phyloP scores from a whole-genome alignment of 306 rosid species.

The Elaeagnus macrophylla region DNA sequence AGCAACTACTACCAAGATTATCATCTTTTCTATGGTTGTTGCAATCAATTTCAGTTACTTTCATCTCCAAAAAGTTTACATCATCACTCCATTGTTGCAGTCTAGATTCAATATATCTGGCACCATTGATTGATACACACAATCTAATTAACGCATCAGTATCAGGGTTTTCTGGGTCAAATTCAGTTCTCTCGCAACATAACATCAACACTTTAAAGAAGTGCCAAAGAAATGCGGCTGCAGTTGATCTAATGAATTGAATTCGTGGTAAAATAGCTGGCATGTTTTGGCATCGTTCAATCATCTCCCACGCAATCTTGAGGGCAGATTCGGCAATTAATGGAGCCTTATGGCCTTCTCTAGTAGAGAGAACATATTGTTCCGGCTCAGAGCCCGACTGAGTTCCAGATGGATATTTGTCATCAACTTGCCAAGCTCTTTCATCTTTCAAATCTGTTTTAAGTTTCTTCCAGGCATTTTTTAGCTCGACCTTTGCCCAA shows the following conservation, averaged over 20 bases:
- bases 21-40: slow-evolving; percentile 20
- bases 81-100: slow-evolving; percentile 63
- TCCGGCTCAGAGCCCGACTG: slow-evolving; percentile 17
- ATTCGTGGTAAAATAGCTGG: slow-evolving; percentile 36
- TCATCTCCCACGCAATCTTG: slow-evolving; percentile 53
- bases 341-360: slow-evolving; percentile 54
- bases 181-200: slow-evolving; percentile 38
- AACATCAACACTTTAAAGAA: slow-evolving; percentile 48
- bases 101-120: slow-evolving; percentile 47
- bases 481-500: slow-evolving; percentile 73
- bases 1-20: slow-evolving; percentile 20
- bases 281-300: slow-evolving; percentile 50
- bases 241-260: slow-evolving; percentile 52
- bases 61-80: slow-evolving; percentile 61
- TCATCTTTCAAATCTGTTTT: slow-evolving; percentile 47
- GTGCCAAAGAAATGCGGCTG: slow-evolving; percentile 59
- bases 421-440: slow-evolving; percentile 38
- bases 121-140: slow-evolving; percentile 51
- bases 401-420: slow-evolving; percentile 22
- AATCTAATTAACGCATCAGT: slow-evolving; percentile 29
- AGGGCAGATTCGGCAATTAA: slow-evolving; percentile 44
- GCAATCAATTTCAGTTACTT: slow-evolving; percentile 45
- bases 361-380: slow-evolving; percentile 29
- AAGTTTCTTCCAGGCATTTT: slow-evolving; percentile 54
- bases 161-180: slow-evolving; percentile 21